phyloP scores from a whole-genome alignment of 768 basidiomycete species.

The Lyophyllum shimeji region DNA sequence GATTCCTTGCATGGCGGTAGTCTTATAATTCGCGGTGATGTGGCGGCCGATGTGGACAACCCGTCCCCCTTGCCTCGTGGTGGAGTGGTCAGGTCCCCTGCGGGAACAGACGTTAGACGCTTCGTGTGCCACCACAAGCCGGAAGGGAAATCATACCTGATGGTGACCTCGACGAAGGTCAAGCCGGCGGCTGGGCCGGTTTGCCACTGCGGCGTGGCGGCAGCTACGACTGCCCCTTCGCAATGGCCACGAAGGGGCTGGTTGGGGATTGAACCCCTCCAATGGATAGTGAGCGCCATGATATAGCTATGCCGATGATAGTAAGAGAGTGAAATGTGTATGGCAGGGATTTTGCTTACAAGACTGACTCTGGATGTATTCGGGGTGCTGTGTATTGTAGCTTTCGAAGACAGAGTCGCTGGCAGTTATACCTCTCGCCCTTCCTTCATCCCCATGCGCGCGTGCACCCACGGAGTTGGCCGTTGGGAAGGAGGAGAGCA shows the following conservation, averaged over 20 bases:
- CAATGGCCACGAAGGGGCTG: neutral
- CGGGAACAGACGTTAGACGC: neutral
- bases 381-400: too few species aligned
- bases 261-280: constrained; percentile 3
- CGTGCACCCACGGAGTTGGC: too few species aligned
- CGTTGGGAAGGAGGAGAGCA: too few species aligned
- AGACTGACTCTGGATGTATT: too few species aligned
- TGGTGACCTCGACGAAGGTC: neutral
- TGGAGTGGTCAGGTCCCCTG: constrained; percentile 3
- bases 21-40: constrained; percentile 5
- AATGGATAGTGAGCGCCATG: neutral
- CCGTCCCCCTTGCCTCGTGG: neutral
- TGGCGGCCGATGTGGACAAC: constrained; percentile 1
- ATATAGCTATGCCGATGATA: neutral
- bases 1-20: neutral
- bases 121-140: neutral
- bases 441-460: too few species aligned
- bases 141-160: neutral
- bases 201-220: neutral
- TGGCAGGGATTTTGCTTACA: too few species aligned
- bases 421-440: too few species aligned
- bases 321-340: too few species aligned
- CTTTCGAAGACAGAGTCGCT: too few species aligned
- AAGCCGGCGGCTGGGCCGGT: neutral
- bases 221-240: neutral